phyloP scores from a whole-genome alignment of 306 rosid species.

The Canavalia gladiata region DNA sequence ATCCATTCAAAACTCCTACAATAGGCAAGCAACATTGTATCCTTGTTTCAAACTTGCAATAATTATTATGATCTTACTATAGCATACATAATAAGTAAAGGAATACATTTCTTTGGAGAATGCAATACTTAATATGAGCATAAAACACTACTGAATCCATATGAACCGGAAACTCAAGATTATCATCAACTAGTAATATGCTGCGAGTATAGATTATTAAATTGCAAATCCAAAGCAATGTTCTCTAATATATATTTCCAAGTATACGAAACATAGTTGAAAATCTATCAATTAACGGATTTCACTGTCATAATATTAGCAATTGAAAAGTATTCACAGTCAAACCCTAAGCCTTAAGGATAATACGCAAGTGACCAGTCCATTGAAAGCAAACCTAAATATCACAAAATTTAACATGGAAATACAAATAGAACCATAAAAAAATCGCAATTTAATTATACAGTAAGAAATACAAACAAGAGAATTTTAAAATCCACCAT shows the following conservation, averaged over 20 bases:
- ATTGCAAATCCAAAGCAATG: background rate
- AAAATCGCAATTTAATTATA: slow-evolving; percentile 23
- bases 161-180: slow-evolving; percentile 10
- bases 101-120: slow-evolving; percentile 11
- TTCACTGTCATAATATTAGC: slow-evolving; percentile 1
- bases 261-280: background rate
- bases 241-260: background rate
- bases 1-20: background rate
- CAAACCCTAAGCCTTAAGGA: slow-evolving; percentile 47
- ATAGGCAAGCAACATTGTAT: background rate
- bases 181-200: background rate
- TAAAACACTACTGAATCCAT: background rate
- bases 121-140: background rate
- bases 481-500: background rate
- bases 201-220: slow-evolving; percentile 12
- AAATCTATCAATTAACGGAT: background rate
- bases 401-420: slow-evolving; percentile 19
- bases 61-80: background rate
- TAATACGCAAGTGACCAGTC: slow-evolving; percentile 10
- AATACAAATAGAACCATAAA: slow-evolving; percentile 12
- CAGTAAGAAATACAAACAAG: slow-evolving; percentile 16
- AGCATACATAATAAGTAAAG: slow-evolving; percentile 2
- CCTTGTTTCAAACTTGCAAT: slow-evolving; percentile 19
- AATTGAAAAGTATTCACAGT: background rate
- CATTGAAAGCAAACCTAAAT: slow-evolving; percentile 38